Evolutionary conservation across 2,329 filamentous ascomycete genomes (phyloP).

Genomic region (Apiospora marii): DNA sequence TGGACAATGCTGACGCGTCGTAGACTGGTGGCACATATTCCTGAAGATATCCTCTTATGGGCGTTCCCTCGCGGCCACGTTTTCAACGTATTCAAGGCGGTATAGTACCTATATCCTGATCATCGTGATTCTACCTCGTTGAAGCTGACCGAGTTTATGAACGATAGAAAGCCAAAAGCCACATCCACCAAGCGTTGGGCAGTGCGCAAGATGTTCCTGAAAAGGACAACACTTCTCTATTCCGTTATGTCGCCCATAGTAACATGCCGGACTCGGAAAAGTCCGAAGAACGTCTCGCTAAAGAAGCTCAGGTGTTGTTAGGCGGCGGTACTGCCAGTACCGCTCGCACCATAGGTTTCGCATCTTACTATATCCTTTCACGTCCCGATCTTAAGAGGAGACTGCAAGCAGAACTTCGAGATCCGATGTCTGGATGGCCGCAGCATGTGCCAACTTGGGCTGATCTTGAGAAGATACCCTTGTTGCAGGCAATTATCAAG

Average conservation of each 20-base stretch:
- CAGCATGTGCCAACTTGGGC: slow-evolving; percentile 34
- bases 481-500: slow-evolving; percentile 41
- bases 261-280: slow-evolving; percentile 39
- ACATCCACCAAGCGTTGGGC: slow-evolving; percentile 31
- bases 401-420: slow-evolving; percentile 37
- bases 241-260: slow-evolving; percentile 40
- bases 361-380: slow-evolving; percentile 36
- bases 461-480: slow-evolving; percentile 45
- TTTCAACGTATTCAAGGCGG: not conserved
- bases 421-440: slow-evolving; percentile 35
- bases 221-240: slow-evolving; percentile 35
- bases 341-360: slow-evolving; percentile 35
- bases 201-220: not conserved
- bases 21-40: not conserved
- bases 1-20: not conserved
- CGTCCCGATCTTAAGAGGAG: slow-evolving; percentile 26
- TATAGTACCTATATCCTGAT: not conserved
- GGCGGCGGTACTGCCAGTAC: slow-evolving; percentile 43
- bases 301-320: slow-evolving; percentile 39
- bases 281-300: slow-evolving; percentile 35
- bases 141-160: not conserved
- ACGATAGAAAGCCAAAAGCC: slow-evolving; percentile 31
- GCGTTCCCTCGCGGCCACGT: not conserved
- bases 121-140: slow-evolving; percentile 16
- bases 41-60: not conserved